Conservation (phyloP, 352 stramenopile genomes). For the Lagenidium giganteum region DNA sequence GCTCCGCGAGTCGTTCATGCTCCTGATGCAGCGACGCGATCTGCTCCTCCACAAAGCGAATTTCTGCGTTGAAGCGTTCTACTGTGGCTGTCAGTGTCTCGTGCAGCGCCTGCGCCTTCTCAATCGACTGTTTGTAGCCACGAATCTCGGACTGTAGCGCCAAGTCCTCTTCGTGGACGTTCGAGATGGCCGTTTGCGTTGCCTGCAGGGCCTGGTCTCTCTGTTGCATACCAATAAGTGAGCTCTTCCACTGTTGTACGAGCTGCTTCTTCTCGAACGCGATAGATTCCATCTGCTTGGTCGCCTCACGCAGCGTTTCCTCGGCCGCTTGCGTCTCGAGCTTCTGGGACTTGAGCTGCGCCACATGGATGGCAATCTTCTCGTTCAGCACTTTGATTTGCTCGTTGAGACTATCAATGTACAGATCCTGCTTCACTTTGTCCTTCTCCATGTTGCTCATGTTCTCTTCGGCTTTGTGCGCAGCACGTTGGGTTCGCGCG, state of each 20-base stretch:
- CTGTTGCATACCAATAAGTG: conserved; percentile 87
- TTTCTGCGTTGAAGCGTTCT: conserved; percentile 82
- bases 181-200: conserved; percentile 81
- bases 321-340: conserved; percentile 83
- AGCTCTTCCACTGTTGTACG: conserved; percentile 94
- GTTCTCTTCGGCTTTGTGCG: conserved; percentile 93
- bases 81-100: conserved; percentile 80
- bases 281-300: conserved; percentile 89
- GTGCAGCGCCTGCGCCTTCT: conserved; percentile 75
- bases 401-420: conserved; percentile 91
- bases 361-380: conserved; percentile 68
- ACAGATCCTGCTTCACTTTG: conserved; percentile 93
- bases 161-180: conserved; percentile 76
- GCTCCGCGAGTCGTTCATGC: conserved; percentile 68
- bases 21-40: conserved; percentile 49
- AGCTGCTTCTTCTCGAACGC: conserved; percentile 95
- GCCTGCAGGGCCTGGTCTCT: conserved; percentile 90
- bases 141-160: conserved; percentile 83
- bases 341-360: conserved; percentile 83
- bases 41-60: conserved; percentile 72
- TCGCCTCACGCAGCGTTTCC: conserved; percentile 85
- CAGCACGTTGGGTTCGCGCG: conserved; percentile 84
- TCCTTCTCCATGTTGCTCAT: conserved; percentile 91
- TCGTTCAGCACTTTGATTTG: conserved; percentile 87
- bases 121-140: conserved; percentile 83